These are phyloP conservation scores for Xylaria arbuscula DNA, from an alignment of 2,329 filamentous ascomycete genomes.

Conservation along the genomic window DNA sequence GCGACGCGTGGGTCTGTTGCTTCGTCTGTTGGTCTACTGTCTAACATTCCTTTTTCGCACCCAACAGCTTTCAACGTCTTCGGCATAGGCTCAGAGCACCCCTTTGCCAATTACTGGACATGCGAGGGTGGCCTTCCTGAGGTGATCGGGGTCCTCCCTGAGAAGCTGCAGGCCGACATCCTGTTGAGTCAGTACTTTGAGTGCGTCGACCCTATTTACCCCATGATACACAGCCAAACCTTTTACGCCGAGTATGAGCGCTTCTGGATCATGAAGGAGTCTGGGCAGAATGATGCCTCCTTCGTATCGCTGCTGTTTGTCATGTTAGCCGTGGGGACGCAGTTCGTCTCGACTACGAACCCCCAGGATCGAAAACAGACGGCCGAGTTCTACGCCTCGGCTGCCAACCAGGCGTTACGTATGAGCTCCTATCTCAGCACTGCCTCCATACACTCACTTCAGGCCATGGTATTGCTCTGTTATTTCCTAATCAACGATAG, in stretches of 20 bases:
- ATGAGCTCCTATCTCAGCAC: slow-evolving; percentile 81
- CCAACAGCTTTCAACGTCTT: slow-evolving; percentile 81
- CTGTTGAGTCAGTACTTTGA: slow-evolving; percentile 73
- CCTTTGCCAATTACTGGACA: slow-evolving; percentile 88
- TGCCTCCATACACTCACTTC: slow-evolving; percentile 77
- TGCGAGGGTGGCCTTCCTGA: slow-evolving; percentile 79
- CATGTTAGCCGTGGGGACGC: slow-evolving; percentile 81
- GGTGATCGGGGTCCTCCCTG: slow-evolving; percentile 79
- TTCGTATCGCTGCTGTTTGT: slow-evolving; percentile 79
- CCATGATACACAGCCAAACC: slow-evolving; percentile 79
- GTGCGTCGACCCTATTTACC: slow-evolving; percentile 82
- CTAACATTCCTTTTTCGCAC: slow-evolving; percentile 77
- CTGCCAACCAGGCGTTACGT: slow-evolving; percentile 79
- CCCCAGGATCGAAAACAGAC: slow-evolving; percentile 75
- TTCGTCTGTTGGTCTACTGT: slow-evolving; percentile 71
- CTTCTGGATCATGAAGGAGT: slow-evolving; percentile 73
- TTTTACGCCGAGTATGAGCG: slow-evolving; percentile 83
- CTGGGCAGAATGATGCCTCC: slow-evolving; percentile 74
- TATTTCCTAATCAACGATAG: slow-evolving; percentile 91
- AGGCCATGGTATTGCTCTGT: slow-evolving; percentile 83
- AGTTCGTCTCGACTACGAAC: slow-evolving; percentile 73
- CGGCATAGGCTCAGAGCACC: slow-evolving; percentile 81
- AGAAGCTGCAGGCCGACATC: slow-evolving; percentile 80
- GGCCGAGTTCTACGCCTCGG: slow-evolving; percentile 84
- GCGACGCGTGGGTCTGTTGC: slow-evolving; percentile 64